Evolutionary conservation across 352 stramenopile species (phyloP).

Genomic region (Peronospora destructor): DNA sequence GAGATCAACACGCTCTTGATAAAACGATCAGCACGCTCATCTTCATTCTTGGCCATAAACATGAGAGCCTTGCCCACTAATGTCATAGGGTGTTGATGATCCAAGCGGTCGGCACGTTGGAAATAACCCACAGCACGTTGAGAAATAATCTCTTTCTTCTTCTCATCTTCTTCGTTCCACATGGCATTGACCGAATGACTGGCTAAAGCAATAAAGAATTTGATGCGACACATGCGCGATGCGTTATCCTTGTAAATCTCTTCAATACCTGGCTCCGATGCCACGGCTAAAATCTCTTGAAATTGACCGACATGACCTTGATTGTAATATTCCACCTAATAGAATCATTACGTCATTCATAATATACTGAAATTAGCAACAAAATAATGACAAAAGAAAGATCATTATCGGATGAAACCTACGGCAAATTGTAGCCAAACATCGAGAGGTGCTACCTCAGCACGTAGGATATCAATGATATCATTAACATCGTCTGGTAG

Average conservation of each 20-base stretch:
- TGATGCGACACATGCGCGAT: slow-evolving; percentile 80
- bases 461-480: slow-evolving; percentile 88
- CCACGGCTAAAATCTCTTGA: slow-evolving; percentile 79
- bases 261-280: slow-evolving; percentile 76
- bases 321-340: slow-evolving; percentile 88
- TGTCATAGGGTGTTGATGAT: slow-evolving; percentile 87
- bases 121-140: slow-evolving; percentile 81
- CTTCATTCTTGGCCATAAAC: slow-evolving; percentile 90
- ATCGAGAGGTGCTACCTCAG: slow-evolving; percentile 85
- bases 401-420: too few species aligned
- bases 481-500: slow-evolving; percentile 87
- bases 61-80: slow-evolving; percentile 89
- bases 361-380: too few species aligned
- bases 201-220: slow-evolving; percentile 84
- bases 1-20: slow-evolving; percentile 88
- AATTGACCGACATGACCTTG: slow-evolving; percentile 75
- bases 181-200: slow-evolving; percentile 83
- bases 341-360: too few species aligned
- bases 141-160: slow-evolving; percentile 73
- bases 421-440: slow-evolving; percentile 89
- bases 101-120: slow-evolving; percentile 79
- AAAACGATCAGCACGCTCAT: slow-evolving; percentile 87
- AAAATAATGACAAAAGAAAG: too few species aligned
- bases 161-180: slow-evolving; percentile 87
- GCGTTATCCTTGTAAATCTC: slow-evolving; percentile 86